A percentile compares a stretch with the other conserved stretches of the same genome.
These are phyloP conservation scores for Fusarium odoratissimum DNA, from an alignment of 2,329 filamentous ascomycete genomes.

Conservation along the genomic window DNA sequence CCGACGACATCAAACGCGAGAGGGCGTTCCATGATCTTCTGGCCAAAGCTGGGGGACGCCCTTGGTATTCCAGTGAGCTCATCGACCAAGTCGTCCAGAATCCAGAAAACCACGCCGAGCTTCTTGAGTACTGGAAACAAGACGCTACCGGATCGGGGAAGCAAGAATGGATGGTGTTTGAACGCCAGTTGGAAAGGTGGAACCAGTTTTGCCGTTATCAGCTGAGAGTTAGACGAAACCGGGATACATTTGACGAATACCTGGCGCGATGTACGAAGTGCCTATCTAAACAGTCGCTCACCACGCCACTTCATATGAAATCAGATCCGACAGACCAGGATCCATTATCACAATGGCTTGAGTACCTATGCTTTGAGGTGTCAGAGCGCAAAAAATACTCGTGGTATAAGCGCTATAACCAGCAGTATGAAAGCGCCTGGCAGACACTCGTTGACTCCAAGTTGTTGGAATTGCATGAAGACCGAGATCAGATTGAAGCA, in stretches of 20 bases:
- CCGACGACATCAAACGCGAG: constrained; percentile 16
- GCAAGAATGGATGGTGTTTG: constrained; percentile 32
- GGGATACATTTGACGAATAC: constrained; percentile 17
- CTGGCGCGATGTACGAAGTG: constrained; percentile 7
- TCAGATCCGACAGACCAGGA: constrained; percentile 47
- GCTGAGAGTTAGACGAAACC: constrained; percentile 19
- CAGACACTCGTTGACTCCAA: constrained; percentile 21
- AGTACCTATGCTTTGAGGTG: constrained; percentile 50
- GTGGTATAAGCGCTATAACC: constrained; percentile 29
- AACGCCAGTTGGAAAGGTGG: constrained; percentile 36
- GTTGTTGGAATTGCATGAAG: constrained; percentile 13
- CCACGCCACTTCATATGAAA: constrained; percentile 22
- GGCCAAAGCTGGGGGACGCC: constrained; percentile 32
- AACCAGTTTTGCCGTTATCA: constrained; percentile 34
- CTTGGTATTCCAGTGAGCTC: constrained; percentile 33
- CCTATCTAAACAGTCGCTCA: constrained; percentile 18
- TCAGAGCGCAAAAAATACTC: constrained; percentile 18
- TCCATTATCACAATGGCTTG: constrained; percentile 53
- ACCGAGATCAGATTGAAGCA: constrained; percentile 17
- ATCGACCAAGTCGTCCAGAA: constrained; percentile 24
- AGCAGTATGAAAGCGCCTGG: constrained; percentile 32
- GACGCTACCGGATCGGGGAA: neutral
- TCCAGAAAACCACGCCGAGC: constrained; percentile 3
- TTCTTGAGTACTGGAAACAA: constrained; percentile 35
- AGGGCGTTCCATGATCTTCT: constrained; percentile 20